Percentiles rank a stretch among this genome's conserved stretches.
Conservation (phyloP, 176 grass and related monocot species). For the Aegilops bicornis region DNA sequence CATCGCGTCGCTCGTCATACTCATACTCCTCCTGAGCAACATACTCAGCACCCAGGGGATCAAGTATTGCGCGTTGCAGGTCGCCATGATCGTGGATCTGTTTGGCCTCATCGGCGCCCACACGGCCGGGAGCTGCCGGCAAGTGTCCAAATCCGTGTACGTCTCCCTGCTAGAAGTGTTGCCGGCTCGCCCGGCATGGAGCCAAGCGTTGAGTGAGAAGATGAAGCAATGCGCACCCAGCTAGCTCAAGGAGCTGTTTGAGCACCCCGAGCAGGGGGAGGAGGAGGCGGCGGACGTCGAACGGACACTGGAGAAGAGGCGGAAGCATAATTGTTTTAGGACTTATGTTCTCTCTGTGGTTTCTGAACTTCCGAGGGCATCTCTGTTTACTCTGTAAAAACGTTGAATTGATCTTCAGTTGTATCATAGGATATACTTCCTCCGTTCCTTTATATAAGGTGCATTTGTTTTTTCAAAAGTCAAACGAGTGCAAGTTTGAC, state of each 20-base stretch:
- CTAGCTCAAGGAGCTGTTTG: conserved; percentile 25
- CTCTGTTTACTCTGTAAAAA: too few species aligned
- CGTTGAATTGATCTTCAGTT: too few species aligned
- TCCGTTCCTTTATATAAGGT: too few species aligned
- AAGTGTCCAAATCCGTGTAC: conserved; percentile 36
- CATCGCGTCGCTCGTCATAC: conserved; percentile 41
- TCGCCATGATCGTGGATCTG: conserved; percentile 46
- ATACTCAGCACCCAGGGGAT: conserved; percentile 29
- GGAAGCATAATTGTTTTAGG: conserved; percentile 7
- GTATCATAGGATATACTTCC: too few species aligned
- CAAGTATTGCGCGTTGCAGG: conserved; percentile 41
- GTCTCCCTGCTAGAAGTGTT: conserved; percentile 7
- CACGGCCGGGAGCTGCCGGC: conserved; percentile 35
- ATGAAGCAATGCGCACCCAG: neutral
- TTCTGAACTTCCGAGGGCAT: neutral
- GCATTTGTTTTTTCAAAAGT: too few species aligned
- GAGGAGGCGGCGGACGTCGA: neutral
- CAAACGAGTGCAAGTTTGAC: too few species aligned
- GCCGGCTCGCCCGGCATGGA: neutral
- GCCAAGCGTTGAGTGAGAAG: neutral
- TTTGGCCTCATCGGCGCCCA: conserved; percentile 48
- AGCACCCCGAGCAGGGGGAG: neutral
- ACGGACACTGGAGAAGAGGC: conserved; percentile 16
- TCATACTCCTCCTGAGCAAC: conserved; percentile 58
- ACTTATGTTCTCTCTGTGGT: neutral